phyloP scores from a whole-genome alignment of 2,329 filamentous ascomycete genomes.

The Aspergillus puulaauensis region DNA sequence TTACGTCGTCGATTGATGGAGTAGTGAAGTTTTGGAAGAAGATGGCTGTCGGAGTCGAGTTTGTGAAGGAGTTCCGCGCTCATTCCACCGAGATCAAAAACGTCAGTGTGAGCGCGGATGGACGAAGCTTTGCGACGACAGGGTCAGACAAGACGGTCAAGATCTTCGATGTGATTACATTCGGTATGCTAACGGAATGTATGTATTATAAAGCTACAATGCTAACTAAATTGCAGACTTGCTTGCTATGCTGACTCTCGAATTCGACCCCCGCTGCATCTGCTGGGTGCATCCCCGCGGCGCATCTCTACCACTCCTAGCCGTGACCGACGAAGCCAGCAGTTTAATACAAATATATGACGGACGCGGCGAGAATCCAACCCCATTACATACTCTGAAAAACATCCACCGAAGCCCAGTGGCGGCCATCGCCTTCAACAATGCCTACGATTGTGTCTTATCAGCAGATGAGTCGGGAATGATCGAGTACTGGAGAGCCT shows the following conservation, averaged over 20 bases:
- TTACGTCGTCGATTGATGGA: constrained; percentile 92
- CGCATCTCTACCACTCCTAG: constrained; percentile 81
- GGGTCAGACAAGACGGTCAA: constrained; percentile 57
- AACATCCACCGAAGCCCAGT: constrained; percentile 80
- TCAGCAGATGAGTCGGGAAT: constrained; percentile 88
- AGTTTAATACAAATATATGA: constrained; percentile 81
- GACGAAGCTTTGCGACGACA: constrained; percentile 87
- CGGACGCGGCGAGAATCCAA: constrained; percentile 76
- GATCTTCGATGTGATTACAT: constrained; percentile 71
- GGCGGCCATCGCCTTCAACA: constrained; percentile 84
- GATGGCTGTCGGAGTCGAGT: constrained; percentile 83
- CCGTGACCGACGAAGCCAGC: constrained; percentile 73
- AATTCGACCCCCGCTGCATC: constrained; percentile 71
- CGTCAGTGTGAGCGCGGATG: constrained; percentile 84
- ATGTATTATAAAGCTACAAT: background rate
- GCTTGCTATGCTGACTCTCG: constrained; percentile 75
- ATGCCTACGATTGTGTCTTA: constrained; percentile 82
- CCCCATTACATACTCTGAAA: constrained; percentile 74
- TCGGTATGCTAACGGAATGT: constrained; percentile 49
- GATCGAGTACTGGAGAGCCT: constrained; percentile 92
- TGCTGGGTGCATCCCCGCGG: constrained; percentile 92
- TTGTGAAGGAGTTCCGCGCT: constrained; percentile 95
- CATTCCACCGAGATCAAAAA: constrained; percentile 82
- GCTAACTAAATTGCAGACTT: constrained; percentile 57
- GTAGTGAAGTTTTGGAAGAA: constrained; percentile 99